Evolutionary conservation across 768 basidiomycete genomes (phyloP).

Genomic region (Tylopilus rubrobrunneus): DNA sequence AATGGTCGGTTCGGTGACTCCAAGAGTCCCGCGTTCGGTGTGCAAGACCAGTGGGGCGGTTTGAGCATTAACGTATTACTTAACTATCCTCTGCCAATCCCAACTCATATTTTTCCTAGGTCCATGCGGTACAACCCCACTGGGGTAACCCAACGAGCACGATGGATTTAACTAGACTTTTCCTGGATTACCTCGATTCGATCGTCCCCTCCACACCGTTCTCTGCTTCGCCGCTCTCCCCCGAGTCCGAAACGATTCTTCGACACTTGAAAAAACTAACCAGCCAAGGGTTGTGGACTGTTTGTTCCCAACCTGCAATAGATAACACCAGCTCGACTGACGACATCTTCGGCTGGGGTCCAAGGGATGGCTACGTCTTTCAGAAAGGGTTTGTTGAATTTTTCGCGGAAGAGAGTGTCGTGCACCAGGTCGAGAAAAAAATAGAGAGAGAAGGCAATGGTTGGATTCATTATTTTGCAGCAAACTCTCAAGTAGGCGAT

Average conservation of each 20-base stretch:
- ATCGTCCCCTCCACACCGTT: constrained; percentile 80
- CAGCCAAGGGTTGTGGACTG: constrained; percentile 86
- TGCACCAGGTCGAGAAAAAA: constrained; percentile 56
- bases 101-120: constrained; percentile 36
- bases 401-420: constrained; percentile 64
- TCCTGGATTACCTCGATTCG: constrained; percentile 76
- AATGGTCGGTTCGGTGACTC: constrained; percentile 98
- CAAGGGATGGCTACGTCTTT: constrained; percentile 87
- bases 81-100: not conserved
- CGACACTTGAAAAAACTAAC: constrained; percentile 75
- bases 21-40: constrained; percentile 94
- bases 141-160: constrained; percentile 69
- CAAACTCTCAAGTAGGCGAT: constrained; percentile 59
- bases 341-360: constrained; percentile 88
- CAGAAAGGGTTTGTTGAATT: constrained; percentile 99
- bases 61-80: constrained; percentile 51
- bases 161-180: constrained; percentile 73
- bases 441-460: constrained; percentile 52
- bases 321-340: constrained; percentile 76
- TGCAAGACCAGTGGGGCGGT: constrained; percentile 74
- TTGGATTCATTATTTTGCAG: constrained; percentile 85
- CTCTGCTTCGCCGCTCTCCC: constrained; percentile 74
- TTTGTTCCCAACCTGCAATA: constrained; percentile 93
- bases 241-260: constrained; percentile 80
- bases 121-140: constrained; percentile 54